Conservation (phyloP, 2,329 filamentous ascomycete species). For the Pseudocercospora crystallina region DNA sequence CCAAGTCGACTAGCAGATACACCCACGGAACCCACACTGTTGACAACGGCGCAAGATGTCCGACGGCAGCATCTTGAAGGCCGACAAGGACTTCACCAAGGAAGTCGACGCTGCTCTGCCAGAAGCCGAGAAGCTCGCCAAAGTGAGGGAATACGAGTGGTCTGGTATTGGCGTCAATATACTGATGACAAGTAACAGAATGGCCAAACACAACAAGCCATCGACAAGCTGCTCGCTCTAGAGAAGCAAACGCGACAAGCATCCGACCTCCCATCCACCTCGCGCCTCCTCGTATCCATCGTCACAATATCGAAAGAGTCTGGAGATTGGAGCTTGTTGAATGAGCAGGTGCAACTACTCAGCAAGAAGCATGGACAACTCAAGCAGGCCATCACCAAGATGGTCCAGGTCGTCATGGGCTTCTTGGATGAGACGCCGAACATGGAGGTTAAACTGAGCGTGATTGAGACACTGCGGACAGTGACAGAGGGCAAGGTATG, state of each 20-base stretch:
- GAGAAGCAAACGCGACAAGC: conserved; percentile 99
- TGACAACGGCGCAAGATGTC: conserved; percentile 59
- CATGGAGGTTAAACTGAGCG: conserved; percentile 81
- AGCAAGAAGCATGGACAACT: conserved; percentile 99
- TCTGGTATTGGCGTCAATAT: neutral
- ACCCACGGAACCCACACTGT: too few species aligned
- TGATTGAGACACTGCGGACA: conserved; percentile 92
- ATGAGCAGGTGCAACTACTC: conserved; percentile 90
- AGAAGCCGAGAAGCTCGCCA: conserved; percentile 82
- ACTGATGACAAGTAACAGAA: conserved; percentile 46
- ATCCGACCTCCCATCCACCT: conserved; percentile 93
- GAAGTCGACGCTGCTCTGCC: conserved; percentile 90
- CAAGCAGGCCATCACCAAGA: conserved; percentile 97
- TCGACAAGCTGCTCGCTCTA: conserved; percentile 87
- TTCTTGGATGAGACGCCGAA: conserved; percentile 86
- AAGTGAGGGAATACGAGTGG: conserved; percentile 12
- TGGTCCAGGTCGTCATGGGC: conserved; percentile 94
- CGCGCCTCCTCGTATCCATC: conserved; percentile 80
- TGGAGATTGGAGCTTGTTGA: conserved; percentile 89
- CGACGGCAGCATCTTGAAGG: conserved; percentile 73
- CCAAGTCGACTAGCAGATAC: too few species aligned
- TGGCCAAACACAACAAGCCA: conserved; percentile 75
- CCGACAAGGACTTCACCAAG: conserved; percentile 98
- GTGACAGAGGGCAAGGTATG: conserved; percentile 92
- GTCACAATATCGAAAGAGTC: conserved; percentile 93